Evolutionary conservation across 768 basidiomycete species (phyloP).

Genomic region (Leccinum subgranulosum): DNA sequence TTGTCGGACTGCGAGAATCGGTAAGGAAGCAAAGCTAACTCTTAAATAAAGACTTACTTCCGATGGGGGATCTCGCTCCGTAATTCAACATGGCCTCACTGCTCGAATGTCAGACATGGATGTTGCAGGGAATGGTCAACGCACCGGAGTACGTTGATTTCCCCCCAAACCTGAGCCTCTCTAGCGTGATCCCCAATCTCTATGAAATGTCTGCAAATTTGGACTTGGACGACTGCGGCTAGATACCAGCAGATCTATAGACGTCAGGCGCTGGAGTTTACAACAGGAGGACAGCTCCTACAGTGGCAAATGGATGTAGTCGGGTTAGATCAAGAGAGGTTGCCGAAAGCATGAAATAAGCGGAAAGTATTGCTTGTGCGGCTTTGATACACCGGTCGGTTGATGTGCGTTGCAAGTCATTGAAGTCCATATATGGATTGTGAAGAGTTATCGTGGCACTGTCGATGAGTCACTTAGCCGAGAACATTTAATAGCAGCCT

Average conservation of each 20-base stretch:
- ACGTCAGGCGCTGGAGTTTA: constrained; percentile 14
- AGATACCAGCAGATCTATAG: constrained; percentile 86
- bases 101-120: constrained; percentile 8
- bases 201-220: constrained; percentile 83
- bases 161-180: constrained; percentile 81
- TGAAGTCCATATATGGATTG: constrained; percentile 78
- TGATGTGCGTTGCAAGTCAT: constrained; percentile 60
- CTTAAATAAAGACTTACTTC: constrained; percentile 50
- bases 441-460: constrained; percentile 89
- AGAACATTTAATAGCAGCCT: constrained; percentile 2
- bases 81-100: constrained; percentile 86
- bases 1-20: constrained; percentile 59
- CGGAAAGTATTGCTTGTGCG: constrained; percentile 67
- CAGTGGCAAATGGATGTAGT: constrained; percentile 79
- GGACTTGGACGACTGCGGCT: constrained; percentile 82
- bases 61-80: constrained; percentile 76
- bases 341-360: constrained; percentile 75
- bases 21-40: constrained; percentile 1
- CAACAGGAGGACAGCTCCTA: constrained; percentile 35
- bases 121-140: constrained; percentile 13
- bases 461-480: constrained; percentile 11
- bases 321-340: constrained; percentile 79
- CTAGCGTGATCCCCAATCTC: constrained; percentile 71
- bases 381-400: constrained; percentile 71
- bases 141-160: constrained; percentile 80